Conservation (phyloP, 805 yeast species). For the Candida lessepsii region DNA sequence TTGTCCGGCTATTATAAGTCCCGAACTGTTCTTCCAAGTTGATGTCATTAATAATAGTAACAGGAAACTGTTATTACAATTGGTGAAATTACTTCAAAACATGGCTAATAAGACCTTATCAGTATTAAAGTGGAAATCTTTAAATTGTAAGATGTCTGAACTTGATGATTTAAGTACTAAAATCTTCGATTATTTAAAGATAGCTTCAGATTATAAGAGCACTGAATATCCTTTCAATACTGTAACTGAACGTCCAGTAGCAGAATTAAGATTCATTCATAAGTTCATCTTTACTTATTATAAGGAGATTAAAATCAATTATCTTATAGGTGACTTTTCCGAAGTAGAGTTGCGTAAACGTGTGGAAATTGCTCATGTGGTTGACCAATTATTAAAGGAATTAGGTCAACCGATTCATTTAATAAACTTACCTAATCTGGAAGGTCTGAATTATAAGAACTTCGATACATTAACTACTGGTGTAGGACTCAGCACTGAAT, state of each 20-base stretch:
- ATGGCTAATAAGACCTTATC: constrained; percentile 80
- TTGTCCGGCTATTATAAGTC: constrained; percentile 90
- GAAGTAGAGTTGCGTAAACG: constrained; percentile 21
- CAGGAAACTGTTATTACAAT: constrained; percentile 68
- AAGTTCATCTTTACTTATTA: constrained; percentile 38
- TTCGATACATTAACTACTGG: constrained; percentile 20
- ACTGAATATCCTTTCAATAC: constrained; percentile 27
- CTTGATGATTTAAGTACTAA: constrained; percentile 27
- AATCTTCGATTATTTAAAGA: constrained; percentile 28
- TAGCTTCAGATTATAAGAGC: constrained; percentile 20
- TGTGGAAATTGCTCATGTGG: constrained; percentile 28
- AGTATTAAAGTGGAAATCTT: constrained; percentile 62
- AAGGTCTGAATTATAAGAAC: constrained; percentile 51
- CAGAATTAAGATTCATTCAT: constrained; percentile 41
- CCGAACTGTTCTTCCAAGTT: constrained; percentile 55
- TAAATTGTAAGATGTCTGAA: constrained; percentile 42
- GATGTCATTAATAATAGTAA: constrained; percentile 28
- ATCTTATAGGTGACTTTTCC: constrained; percentile 23
- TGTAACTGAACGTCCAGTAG: constrained; percentile 27
- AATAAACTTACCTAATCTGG: constrained; percentile 25
- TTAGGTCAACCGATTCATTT: constrained; percentile 62
- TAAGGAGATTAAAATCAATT: constrained; percentile 28
- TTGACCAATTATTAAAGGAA: constrained; percentile 48
- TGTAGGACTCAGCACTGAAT: constrained; percentile 36
- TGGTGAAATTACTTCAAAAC: constrained; percentile 82